phyloP scores from a whole-genome alignment of 2,329 filamentous ascomycete genomes.

The Aschersonia sp. region DNA sequence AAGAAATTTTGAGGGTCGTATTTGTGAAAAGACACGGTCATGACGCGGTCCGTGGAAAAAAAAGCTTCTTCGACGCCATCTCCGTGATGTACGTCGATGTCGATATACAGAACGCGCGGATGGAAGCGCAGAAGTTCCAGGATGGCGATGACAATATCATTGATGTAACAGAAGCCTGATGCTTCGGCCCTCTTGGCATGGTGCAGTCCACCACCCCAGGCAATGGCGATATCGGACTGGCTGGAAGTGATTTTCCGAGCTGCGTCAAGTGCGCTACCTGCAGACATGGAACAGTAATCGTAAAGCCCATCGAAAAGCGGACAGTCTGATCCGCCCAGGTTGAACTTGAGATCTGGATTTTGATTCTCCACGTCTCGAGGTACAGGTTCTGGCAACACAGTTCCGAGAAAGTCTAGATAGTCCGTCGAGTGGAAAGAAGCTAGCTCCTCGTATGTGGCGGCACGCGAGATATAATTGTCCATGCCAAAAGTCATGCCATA shows the following conservation, averaged over 20 bases:
- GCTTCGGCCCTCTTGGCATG: slow-evolving; percentile 92
- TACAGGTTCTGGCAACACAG: slow-evolving; percentile 49
- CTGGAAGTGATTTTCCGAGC: slow-evolving; percentile 75
- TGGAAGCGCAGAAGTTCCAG: slow-evolving; percentile 72
- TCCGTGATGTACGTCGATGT: slow-evolving; percentile 86
- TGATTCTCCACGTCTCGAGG: slow-evolving; percentile 51
- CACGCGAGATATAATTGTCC: slow-evolving; percentile 79
- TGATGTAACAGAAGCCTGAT: slow-evolving; percentile 96
- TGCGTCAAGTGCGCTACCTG: slow-evolving; percentile 80
- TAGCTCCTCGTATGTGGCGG: slow-evolving; percentile 78
- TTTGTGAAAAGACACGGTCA: slow-evolving; percentile 94
- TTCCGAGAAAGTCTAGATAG: slow-evolving; percentile 79
- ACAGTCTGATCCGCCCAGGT: slow-evolving; percentile 82
- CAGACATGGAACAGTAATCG: slow-evolving; percentile 89
- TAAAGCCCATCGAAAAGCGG: slow-evolving; percentile 93
- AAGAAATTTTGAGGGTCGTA: slow-evolving; percentile 79
- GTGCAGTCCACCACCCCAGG: slow-evolving; percentile 93
- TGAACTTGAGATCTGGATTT: slow-evolving; percentile 58
- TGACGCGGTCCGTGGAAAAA: slow-evolving; percentile 76
- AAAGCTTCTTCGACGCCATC: slow-evolving; percentile 88
- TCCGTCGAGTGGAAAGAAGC: slow-evolving; percentile 75
- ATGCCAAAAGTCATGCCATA: slow-evolving; percentile 96
- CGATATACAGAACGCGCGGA: slow-evolving; percentile 82
- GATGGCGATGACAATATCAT: slow-evolving; percentile 92
- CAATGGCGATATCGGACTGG: slow-evolving; percentile 90